Percentiles rank a stretch among this genome's conserved stretches.
Conservation (phyloP, 352 stramenopile species). For the Peronospora farinosa region DNA sequence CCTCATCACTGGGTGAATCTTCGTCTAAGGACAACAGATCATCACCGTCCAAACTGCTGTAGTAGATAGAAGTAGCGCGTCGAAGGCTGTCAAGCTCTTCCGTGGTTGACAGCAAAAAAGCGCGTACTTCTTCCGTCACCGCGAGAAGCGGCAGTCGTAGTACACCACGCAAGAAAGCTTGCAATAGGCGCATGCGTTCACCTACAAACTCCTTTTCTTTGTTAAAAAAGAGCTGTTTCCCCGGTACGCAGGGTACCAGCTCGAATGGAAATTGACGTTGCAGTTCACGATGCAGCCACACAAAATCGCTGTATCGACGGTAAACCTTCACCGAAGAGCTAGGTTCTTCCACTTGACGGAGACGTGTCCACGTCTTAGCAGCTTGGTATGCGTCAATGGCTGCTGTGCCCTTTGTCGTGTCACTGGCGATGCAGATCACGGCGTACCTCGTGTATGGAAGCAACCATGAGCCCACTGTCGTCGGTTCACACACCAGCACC, state of each 20-base stretch:
- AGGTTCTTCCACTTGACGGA: constrained; percentile 62
- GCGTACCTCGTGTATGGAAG: constrained; percentile 80
- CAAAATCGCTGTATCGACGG: constrained; percentile 81
- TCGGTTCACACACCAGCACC: constrained; percentile 74
- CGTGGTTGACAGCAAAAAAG: constrained; percentile 72
- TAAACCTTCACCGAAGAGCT: constrained; percentile 80
- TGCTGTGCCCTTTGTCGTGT: constrained; percentile 32
- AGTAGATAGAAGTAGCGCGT: constrained; percentile 38
- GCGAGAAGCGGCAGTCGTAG: constrained; percentile 61
- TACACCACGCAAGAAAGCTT: constrained; percentile 75
- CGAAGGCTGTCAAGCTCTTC: constrained; percentile 74
- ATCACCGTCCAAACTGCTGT: constrained; percentile 36
- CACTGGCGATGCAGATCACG: constrained; percentile 69
- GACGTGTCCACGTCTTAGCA: constrained; percentile 70
- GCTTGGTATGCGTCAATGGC: constrained; percentile 60
- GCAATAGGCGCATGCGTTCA: constrained; percentile 72
- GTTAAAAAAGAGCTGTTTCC: constrained; percentile 80
- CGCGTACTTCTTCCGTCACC: constrained; percentile 56
- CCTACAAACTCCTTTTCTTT: constrained; percentile 83
- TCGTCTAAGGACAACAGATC: constrained; percentile 41
- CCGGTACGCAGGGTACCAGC: constrained; percentile 64
- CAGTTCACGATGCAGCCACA: constrained; percentile 72
- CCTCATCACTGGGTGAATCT: constrained; percentile 29
- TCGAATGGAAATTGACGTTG: constrained; percentile 64
- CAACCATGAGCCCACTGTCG: constrained; percentile 74